Base-by-base conservation (phyloP, 495 filamentous ascomycete genomes). In the Xylaria palmicola region DNA sequence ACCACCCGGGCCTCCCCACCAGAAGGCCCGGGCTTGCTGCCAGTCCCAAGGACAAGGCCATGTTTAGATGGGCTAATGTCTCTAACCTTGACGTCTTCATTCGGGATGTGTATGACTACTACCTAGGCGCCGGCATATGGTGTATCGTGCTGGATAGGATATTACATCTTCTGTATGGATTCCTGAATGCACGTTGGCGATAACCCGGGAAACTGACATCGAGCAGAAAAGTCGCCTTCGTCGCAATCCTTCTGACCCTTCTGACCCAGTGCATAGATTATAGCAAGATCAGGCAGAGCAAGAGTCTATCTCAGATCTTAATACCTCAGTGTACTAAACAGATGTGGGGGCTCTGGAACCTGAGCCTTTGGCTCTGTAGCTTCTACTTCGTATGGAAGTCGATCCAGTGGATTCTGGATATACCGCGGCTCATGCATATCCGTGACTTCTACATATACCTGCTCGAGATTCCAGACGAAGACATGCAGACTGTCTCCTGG, bases 401-500 rank as follows among this genome's bases (percentile, higher is more conserved):
- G 20, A 86, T 92, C 52, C 85, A 88, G 62, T 88, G 87, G 64
- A 58, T 93, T 39, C 70, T 89, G n/a, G 90, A 91, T 63, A 80
- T 93, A 34, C 88, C 87, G 17, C 83, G 87, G 20, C 81, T 98
- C 15, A 77, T 83, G 64, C 81, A 90, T 30, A 86, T 96, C 73
- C 91, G 92, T 66, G 87, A 94, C 72, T 98, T 98, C 74, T 98
- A 91, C 73, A 75, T 84, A 40, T 85, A 97, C 68, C 81, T 97
- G 6, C 84, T 98, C 15, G 87, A 88, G 30, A 88, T 98, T 32
- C 90, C 90, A 2, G 95, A 98, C 65, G 78, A 85, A 20, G 95
- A 98, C 62, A 95, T 98, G 69, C 95, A 98, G 74, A 97, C 93
- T 0, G 88, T 98, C 32, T 91, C 92, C 7, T 98, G 94, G 94